Conservation (phyloP, 202 grass and related monocot genomes). For the Setaria italica region DNA sequence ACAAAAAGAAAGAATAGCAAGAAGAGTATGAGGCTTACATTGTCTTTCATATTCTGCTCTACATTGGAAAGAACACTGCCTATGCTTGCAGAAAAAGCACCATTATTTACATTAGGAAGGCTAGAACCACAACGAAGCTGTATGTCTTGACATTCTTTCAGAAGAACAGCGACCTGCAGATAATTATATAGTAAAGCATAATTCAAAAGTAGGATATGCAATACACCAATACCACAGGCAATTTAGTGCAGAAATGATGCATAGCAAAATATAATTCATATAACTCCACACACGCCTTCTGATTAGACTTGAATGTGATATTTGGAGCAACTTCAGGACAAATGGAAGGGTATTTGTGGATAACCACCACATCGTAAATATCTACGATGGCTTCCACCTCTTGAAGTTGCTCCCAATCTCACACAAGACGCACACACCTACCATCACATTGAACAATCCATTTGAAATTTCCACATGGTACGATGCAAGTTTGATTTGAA, state of each 20-base stretch:
- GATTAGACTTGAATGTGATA: slow-evolving; percentile 14
- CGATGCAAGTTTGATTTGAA: not conserved
- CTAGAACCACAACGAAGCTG: slow-evolving; percentile 89
- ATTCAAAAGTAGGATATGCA: slow-evolving; percentile 40
- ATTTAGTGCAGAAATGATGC: not conserved
- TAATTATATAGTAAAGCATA: slow-evolving; percentile 32
- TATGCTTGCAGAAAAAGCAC: slow-evolving; percentile 50
- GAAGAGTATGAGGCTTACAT: slow-evolving; percentile 52
- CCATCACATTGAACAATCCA: not conserved
- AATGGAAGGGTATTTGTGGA: slow-evolving; percentile 1
- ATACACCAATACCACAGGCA: not conserved
- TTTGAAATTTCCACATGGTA: not conserved
- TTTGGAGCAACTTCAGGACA: slow-evolving; percentile 24
- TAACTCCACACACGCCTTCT: not conserved
- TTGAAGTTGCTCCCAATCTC: slow-evolving; percentile 17
- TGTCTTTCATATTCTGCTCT: slow-evolving; percentile 39
- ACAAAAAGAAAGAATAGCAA: slow-evolving; percentile 29
- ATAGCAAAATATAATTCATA: slow-evolving; percentile 19
- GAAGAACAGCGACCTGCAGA: slow-evolving; percentile 78
- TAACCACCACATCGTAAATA: slow-evolving; percentile 10
- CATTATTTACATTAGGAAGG: slow-evolving; percentile 39
- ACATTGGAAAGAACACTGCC: slow-evolving; percentile 38
- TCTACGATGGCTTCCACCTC: not conserved
- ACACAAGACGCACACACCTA: not conserved
- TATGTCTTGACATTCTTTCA: slow-evolving; percentile 98